Base-by-base conservation (phyloP, 2,329 filamentous ascomycete species). In the Celoporthe dispersa region DNA sequence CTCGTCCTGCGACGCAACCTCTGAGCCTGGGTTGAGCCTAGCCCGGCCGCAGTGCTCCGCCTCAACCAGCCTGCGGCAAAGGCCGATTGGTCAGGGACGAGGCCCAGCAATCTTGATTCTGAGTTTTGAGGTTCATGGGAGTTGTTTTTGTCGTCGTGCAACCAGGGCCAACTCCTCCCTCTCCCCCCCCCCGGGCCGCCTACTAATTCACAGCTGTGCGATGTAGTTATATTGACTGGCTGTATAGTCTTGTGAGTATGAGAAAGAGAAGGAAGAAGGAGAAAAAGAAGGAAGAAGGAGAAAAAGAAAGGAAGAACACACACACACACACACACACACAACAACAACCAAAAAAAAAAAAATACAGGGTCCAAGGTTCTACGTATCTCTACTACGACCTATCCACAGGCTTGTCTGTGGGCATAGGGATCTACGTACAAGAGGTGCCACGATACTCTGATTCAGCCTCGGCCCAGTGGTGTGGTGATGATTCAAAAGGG, bases 11-110 rank as follows among this genome's bases (percentile, higher is more conserved):
- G 41, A 48, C 28, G 62, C 41, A 51, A 51, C 62, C 7, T 64
- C 3, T 48, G 44, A 41, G 28, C 39, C 62, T 64, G 62, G 7
- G 62, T 64, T n/a, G 62, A 64, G 62, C 19, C 41, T 64, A 64
- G 62, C 62, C 41, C 25, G 62, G 62, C 62, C 62, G 62, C 62
- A 48, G 62, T 31, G 41, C 62, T 64, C 33, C 62, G 62, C 62
- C 62, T 51, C 62, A 44, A 51, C 62, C 39, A 44, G 62, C 39
- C 62, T 39, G 62, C 62, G 39, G 62, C 14, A 16, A 33, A 48
- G 39, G 62, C 62, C 62, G 62, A 64, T 64, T 44, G 39, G 37
- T 11, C 62, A 61, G 37, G 39, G 60, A 16, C 61, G 41, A 28
- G 57, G 57, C 16, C 41, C 41, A 48, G 39, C 8, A 28, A 48